These are phyloP conservation scores for Heterobasidion occidentale DNA, from an alignment of 1,284 basidiomycete genomes.

Conservation along the genomic window DNA sequence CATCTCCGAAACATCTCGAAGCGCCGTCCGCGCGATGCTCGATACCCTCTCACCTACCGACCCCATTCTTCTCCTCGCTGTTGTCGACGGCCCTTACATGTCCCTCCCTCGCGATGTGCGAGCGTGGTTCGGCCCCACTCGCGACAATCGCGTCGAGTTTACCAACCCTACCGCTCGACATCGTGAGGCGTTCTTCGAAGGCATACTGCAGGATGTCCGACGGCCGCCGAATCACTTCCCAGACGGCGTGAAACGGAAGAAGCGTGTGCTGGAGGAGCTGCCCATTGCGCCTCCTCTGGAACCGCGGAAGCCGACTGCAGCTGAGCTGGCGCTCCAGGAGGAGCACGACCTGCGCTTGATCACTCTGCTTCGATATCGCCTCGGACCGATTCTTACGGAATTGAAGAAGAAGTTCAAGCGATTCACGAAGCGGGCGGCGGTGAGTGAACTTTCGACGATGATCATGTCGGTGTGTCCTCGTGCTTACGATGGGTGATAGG, in stretches of 20 bases:
- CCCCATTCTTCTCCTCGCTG: constrained; percentile 84
- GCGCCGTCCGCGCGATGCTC: constrained; percentile 85
- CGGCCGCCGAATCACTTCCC: constrained; percentile 86
- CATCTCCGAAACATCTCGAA: constrained; percentile 77
- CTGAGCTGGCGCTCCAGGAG: constrained; percentile 78
- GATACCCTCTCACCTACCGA: constrained; percentile 88
- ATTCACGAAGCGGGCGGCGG: constrained; percentile 79
- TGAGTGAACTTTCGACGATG: constrained; percentile 29
- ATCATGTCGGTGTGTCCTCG: neutral
- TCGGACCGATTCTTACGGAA: constrained; percentile 84
- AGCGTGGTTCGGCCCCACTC: constrained; percentile 83
- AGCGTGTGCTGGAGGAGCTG: constrained; percentile 80
- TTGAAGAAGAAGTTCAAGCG: constrained; percentile 92
- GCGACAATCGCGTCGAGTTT: constrained; percentile 71
- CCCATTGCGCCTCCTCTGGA: constrained; percentile 88
- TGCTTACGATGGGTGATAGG: constrained; percentile 29
- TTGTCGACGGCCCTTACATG: constrained; percentile 73
- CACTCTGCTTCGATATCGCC: constrained; percentile 80
- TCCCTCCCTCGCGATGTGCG: constrained; percentile 80
- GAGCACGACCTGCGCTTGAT: constrained; percentile 78
- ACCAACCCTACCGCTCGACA: constrained; percentile 42
- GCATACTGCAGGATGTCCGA: constrained; percentile 59
- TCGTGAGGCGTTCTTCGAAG: constrained; percentile 74
- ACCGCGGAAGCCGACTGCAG: constrained; percentile 75
- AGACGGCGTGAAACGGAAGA: constrained; percentile 81